Evolutionary conservation across 129 eudicot species (phyloP), one percentile per base, ranked within the genome.

Genomic region (Arctium minus): DNA sequence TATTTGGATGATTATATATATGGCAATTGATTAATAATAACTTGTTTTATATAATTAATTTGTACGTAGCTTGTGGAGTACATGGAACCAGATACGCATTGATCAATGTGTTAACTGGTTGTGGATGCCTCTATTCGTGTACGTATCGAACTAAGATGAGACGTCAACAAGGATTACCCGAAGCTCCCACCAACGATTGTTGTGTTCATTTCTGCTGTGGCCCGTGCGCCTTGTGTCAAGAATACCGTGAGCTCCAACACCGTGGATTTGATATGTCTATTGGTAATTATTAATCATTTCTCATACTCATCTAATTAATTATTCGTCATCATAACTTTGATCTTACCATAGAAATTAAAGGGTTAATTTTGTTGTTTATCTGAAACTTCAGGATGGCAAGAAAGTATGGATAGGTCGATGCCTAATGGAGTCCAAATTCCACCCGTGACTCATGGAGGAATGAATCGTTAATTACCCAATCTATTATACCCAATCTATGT

Each of bases 61-160:
- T 38, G 60, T 69, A 64, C 39, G 85, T 91, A 93, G 95, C 93
- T 31, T 91, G 94, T 73, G 87, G 81, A 67, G 76, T 38, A 44
- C 88, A 78, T 32, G 94, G 93, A 42, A 72, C 72, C 0, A 6
- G 89, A 15, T 92, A 90, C 79, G 78, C 86, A 4, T n/a, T 93
- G 86, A 22, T 92, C 48, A 7, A 60, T 0, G 74, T 40, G 13
- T 48, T 86, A 30, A 86, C 86, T 0, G 84, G 93, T 11, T 91
- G 93, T 75, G 85, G 88, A 32, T 93, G 94, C 86, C 35, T 86
- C 5, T 93, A 89, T 38, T 86, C 95, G 15, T 89, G 89, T 39
- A 9, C 64, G 31, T 87, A 90, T 72, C 87, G 97, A 0, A 39
- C 79, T 7, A 93, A 81, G 56, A 86, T 91, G 87, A 87, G 95